These are phyloP conservation scores for Symbiotaphrina buchneri DNA, from an alignment of 495 filamentous ascomycete species.

Conservation along the genomic window DNA sequence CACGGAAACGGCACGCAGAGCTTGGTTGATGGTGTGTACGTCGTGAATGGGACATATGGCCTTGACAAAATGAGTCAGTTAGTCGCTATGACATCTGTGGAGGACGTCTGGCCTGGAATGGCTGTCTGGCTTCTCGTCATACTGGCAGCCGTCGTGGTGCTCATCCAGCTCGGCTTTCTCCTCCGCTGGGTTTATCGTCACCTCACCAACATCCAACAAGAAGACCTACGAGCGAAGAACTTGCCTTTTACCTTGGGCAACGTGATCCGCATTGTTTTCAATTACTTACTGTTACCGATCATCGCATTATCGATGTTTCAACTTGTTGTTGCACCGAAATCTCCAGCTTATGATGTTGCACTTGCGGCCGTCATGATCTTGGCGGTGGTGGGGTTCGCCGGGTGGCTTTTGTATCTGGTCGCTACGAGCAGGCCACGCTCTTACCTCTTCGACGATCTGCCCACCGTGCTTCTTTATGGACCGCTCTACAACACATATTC, in stretches of 20 bases:
- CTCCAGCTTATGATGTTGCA: slow-evolving; percentile 43
- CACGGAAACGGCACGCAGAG: slow-evolving; percentile 34
- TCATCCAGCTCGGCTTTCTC: slow-evolving; percentile 58
- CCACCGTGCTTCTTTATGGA: slow-evolving; percentile 74
- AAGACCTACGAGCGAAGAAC: slow-evolving; percentile 78
- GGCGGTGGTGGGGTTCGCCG: slow-evolving; percentile 42
- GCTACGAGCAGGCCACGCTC: slow-evolving; percentile 58
- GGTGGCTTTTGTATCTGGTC: slow-evolving; percentile 65
- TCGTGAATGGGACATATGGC: slow-evolving; percentile 47
- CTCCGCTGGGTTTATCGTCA: slow-evolving; percentile 50
- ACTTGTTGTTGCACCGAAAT: slow-evolving; percentile 47
- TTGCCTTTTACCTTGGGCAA: slow-evolving; percentile 81
- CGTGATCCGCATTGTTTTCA: slow-evolving; percentile 70
- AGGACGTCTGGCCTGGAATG: slow-evolving; percentile 88
- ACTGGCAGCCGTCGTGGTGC: slow-evolving; percentile 36
- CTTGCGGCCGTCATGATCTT: slow-evolving; percentile 53
- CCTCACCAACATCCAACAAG: slow-evolving; percentile 46
- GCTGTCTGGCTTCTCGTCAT: slow-evolving; percentile 67
- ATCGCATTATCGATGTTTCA: slow-evolving; percentile 78
- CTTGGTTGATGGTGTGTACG: slow-evolving; percentile 70
- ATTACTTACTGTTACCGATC: slow-evolving; percentile 75
- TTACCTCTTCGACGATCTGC: slow-evolving; percentile 77
- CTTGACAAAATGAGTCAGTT: slow-evolving; percentile 58
- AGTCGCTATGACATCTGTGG: slow-evolving; percentile 51
- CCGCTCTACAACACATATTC: slow-evolving; percentile 95